phyloP scores from a whole-genome alignment of 345 rosid genomes.

The Eucalyptus marginata region DNA sequence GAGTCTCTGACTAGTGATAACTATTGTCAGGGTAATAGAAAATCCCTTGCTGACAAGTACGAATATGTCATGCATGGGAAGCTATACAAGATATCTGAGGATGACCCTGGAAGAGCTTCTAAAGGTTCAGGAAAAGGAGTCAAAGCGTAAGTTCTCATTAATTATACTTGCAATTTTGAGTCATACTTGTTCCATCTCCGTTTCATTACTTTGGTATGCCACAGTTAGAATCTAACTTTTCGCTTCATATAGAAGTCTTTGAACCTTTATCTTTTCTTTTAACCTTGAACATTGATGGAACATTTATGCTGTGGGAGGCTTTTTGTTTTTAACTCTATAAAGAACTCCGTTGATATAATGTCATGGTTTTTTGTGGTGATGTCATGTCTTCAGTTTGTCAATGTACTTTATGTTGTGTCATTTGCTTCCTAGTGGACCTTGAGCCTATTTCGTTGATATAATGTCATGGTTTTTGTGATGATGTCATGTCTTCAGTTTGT shows the following conservation, averaged over 20 bases:
- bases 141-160: slow-evolving; percentile 44
- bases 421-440: neutral
- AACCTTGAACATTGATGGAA: neutral
- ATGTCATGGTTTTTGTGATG: too few relatives aligned
- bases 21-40: slow-evolving; percentile 43
- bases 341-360: neutral
- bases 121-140: slow-evolving; percentile 32
- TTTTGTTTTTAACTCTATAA: neutral
- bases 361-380: neutral
- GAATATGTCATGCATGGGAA: slow-evolving; percentile 91
- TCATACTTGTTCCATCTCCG: neutral
- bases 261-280: neutral
- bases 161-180: neutral
- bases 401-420: neutral
- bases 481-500: too few relatives aligned
- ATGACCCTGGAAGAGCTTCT: slow-evolving; percentile 9
- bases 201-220: neutral
- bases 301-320: neutral
- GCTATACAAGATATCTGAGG: slow-evolving; percentile 75
- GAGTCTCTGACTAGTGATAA: neutral
- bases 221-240: neutral
- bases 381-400: neutral
- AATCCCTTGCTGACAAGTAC: slow-evolving; percentile 79
- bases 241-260: neutral
- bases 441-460: neutral